These are phyloP conservation scores for Vitis hybrid DNA, from an alignment of 177 flowering plant species.

Conservation along the genomic window DNA sequence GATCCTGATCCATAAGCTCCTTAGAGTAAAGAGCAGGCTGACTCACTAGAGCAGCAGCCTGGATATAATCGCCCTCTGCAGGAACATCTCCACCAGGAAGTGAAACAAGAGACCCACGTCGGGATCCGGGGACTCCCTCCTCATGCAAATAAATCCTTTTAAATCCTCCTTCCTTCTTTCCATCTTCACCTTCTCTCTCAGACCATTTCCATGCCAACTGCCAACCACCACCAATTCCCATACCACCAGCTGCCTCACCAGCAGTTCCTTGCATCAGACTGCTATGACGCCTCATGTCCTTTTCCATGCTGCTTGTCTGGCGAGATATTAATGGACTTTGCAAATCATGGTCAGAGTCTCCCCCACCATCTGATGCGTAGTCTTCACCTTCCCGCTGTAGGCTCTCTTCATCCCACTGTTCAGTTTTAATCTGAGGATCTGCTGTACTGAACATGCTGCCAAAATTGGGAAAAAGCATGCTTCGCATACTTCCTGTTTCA, in stretches of 20 bases:
- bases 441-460: slow-evolving; percentile 59
- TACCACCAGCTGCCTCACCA: slow-evolving; percentile 12
- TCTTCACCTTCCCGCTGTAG: slow-evolving; percentile 16
- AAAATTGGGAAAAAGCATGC: slow-evolving; percentile 53
- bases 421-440: slow-evolving; percentile 36
- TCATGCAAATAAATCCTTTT: slow-evolving; percentile 24
- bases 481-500: slow-evolving; percentile 50
- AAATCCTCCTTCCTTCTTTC: slow-evolving; percentile 13
- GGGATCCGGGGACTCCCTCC: slow-evolving; percentile 22
- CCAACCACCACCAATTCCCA: slow-evolving; percentile 27
- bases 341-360: slow-evolving; percentile 18
- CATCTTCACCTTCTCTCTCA: slow-evolving; percentile 17
- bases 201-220: slow-evolving; percentile 20
- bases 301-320: slow-evolving; percentile 15
- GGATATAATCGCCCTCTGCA: slow-evolving; percentile 31
- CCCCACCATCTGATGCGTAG: slow-evolving; percentile 7
- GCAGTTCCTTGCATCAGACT: slow-evolving; percentile 16
- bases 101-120: slow-evolving; percentile 25
- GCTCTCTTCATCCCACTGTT: slow-evolving; percentile 54
- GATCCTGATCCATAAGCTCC: slow-evolving; percentile 16
- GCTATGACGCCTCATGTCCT: slow-evolving; percentile 20
- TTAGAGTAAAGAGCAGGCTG: slow-evolving; percentile 14
- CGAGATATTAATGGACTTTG: slow-evolving; percentile 31
- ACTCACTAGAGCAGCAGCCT: slow-evolving; percentile 16
- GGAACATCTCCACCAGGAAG: slow-evolving; percentile 17